Base-by-base conservation (phyloP, 805 yeast genomes). In the Tetrapisispora iriomotensis region DNA sequence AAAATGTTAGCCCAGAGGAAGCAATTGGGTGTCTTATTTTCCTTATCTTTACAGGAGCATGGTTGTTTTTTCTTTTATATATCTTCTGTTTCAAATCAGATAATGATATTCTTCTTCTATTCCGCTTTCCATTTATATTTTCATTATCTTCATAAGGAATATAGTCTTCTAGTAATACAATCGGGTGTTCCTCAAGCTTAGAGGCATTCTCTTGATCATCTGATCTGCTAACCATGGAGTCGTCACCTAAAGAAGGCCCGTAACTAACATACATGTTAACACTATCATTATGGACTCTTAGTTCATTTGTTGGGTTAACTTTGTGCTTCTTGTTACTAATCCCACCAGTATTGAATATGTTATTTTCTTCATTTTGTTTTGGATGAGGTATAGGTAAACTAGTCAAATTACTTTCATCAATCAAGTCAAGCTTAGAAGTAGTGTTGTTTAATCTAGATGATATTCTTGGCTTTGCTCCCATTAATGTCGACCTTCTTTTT, bases 321-420 rank as follows among this genome's bases (percentile, higher is more conserved):
- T 36, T 49, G 3, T 38, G 35, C 21, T 43, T 40, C 28, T 46
- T 41, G 10, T 24, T 17, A 1, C 21, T 27, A 7, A 10, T 10
- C 12, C 28, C 32, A 8, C 17, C 28, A 9, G 31, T 13, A 15
- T 37, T 39, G 8, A 24, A 33, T 10, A 33, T 14, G 17, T 15
- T 23, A 13, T 15, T 23, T 3, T 27, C 17, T 9, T 15, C 17
- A 6, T n/a, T n/a, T 15, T 33, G 21, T 7, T 37, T 37, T 4
- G 62, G 62, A 4, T 58, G 62, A 17, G 52, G 52, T 15, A 57
- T 50, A 6, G 62, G 62, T 12, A 57, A 42, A 22, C 55, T 52
- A 2, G 61, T 57, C 6, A 57, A 37, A 17, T 45, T 56, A 26
- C 48, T 45, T 30, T 53, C 59, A 34, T 57, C 61, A 15, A 57